Percentiles rank a stretch among this genome's conserved stretches.
phyloP scores from a whole-genome alignment of 352 stramenopile species.

The Elongisporangium senticosum region DNA sequence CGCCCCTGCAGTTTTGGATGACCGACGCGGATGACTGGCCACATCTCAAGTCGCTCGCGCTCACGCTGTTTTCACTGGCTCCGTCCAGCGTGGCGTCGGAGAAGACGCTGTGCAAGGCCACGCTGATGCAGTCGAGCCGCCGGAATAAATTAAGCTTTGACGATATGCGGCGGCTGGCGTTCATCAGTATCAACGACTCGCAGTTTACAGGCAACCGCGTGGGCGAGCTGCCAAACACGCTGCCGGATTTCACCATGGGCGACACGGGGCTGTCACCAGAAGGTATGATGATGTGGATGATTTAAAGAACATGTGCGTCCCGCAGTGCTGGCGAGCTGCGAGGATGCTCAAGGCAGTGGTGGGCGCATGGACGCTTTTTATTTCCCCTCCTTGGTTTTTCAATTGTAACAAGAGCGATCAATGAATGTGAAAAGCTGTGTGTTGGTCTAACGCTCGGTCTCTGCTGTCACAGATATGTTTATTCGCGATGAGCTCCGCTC shows the following conservation, averaged over 20 bases:
- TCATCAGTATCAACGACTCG: conserved; percentile 80
- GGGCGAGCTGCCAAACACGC: conserved; percentile 44
- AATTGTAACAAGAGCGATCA: no score
- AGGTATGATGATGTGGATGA: conserved; percentile 88
- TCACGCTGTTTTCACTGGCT: conserved; percentile 73
- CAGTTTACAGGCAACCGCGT: conserved; percentile 53
- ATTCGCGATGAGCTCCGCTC: no score
- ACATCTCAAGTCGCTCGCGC: conserved; percentile 62
- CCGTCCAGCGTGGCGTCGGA: conserved; percentile 69
- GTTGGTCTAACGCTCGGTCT: no score
- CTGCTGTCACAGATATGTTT: no score
- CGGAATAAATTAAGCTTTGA: conserved; percentile 73
- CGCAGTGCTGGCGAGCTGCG: no score
- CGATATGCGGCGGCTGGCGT: conserved; percentile 66
- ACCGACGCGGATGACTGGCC: conserved; percentile 74
- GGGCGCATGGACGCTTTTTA: no score
- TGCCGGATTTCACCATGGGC: conserved; percentile 68
- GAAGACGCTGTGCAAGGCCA: conserved; percentile 64
- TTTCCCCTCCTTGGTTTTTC: no score
- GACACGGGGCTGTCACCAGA: conserved; percentile 64
- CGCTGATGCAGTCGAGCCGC: conserved; percentile 53
- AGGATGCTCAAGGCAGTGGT: no score
- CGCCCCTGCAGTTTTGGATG: conserved; percentile 78
- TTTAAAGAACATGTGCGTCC: conserved; percentile 19
- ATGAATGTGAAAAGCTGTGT: background rate